phyloP scores from a whole-genome alignment of 805 yeast species.

The Monosporozyma aerobia region DNA sequence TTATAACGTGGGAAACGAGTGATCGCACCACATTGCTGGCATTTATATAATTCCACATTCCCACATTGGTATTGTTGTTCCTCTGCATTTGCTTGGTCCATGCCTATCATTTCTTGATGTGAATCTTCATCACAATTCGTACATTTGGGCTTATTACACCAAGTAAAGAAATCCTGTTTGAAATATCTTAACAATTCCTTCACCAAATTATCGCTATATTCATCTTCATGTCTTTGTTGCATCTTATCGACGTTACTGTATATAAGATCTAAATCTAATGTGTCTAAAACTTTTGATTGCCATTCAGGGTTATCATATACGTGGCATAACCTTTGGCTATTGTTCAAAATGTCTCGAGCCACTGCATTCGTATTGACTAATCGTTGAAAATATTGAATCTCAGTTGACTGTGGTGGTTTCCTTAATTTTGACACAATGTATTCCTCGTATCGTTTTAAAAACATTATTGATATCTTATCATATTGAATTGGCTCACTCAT shows the following conservation, averaged over 20 bases:
- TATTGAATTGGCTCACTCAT: background rate
- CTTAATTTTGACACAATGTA: constrained; percentile 14
- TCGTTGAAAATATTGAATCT: constrained; percentile 9
- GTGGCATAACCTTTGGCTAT: constrained; percentile 16
- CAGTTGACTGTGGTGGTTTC: constrained; percentile 7
- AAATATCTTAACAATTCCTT: constrained; percentile 56
- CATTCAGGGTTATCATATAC: constrained; percentile 36
- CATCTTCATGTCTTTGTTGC: constrained; percentile 16
- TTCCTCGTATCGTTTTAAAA: constrained; percentile 16
- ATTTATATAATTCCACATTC: constrained; percentile 54
- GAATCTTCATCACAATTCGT: constrained; percentile 37
- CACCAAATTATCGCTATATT: constrained; percentile 50
- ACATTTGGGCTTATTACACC: constrained; percentile 73
- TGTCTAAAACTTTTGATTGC: constrained; percentile 52
- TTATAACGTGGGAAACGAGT: constrained; percentile 72
- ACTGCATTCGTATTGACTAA: constrained; percentile 14
- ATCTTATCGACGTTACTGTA: constrained; percentile 52
- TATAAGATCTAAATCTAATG: constrained; percentile 50
- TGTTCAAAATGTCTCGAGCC: constrained; percentile 19
- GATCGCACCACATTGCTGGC: constrained; percentile 38
- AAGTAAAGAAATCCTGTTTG: constrained; percentile 67
- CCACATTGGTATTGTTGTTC: constrained; percentile 45
- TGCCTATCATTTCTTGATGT: constrained; percentile 32
- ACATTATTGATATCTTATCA: constrained; percentile 13
- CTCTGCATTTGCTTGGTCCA: constrained; percentile 34